Conservation (phyloP, 768 basidiomycete genomes). For the Rhodotorula taiwanensis region DNA sequence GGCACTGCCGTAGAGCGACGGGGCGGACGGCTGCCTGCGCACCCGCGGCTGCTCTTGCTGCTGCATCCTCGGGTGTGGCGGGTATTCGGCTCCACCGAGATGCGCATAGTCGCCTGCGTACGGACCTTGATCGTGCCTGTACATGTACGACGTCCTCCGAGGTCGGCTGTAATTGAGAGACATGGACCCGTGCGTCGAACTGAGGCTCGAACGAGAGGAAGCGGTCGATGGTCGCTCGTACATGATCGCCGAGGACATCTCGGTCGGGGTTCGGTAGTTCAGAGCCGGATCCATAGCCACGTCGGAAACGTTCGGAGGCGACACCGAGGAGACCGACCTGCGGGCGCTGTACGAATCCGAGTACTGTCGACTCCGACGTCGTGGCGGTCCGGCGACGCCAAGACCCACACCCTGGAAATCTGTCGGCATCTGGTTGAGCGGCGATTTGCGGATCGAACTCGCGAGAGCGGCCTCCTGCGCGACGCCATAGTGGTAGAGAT, state of each 20-base stretch:
- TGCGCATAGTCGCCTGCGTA: no score
- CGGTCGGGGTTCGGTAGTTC: constrained; percentile 1
- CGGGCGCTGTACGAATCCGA: background rate
- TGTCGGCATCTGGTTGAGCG: constrained; percentile 8
- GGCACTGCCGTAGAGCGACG: constrained; percentile 9
- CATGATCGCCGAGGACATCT: constrained; percentile 19
- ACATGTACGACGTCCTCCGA: no score
- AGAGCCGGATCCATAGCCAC: constrained; percentile 19
- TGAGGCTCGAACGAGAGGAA: no score
- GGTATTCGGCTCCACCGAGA: no score
- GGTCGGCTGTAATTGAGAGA: no score
- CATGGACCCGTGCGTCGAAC: no score
- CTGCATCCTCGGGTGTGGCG: no score
- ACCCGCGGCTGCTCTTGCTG: no score
- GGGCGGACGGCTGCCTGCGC: no score
- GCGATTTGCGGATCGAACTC: constrained; percentile 4
- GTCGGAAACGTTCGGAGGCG: constrained; percentile 32
- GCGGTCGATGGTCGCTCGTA: no score
- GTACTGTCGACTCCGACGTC: background rate
- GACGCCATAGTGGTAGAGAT: constrained; percentile 34
- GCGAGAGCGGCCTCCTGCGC: constrained; percentile 16
- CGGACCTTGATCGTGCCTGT: no score
- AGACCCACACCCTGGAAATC: constrained; percentile 18
- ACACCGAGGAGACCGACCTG: constrained; percentile 20
- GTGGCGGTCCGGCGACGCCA: constrained; percentile 3